Base-by-base conservation (phyloP, 2,329 filamentous ascomycete species). In the Graphiopsis chlorocephala region DNA sequence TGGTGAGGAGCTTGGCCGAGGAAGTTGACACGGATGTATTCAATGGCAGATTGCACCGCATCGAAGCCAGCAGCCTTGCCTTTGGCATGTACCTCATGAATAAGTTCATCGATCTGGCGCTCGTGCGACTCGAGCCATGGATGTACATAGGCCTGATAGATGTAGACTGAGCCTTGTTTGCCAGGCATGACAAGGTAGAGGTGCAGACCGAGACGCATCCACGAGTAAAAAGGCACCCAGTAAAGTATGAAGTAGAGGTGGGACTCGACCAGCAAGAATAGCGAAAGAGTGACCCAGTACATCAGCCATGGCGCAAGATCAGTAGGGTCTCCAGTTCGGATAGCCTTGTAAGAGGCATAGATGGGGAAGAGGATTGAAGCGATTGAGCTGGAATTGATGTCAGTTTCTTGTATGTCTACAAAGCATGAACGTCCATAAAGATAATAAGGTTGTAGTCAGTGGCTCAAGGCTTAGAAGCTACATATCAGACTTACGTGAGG, bases 301-400 rank as follows among this genome's bases (percentile, higher is more conserved):
- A 98, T 98, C 70, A 98, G 86, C 95, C 95, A 99, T 88, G 94
- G 94, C 68, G 92, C 92, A 66, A 97, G 85, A 75, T 96, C 88
- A 42, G 92, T 89, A 2, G 93, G 93, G 78, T 97, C 92, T 61
- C 90, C 90, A 17, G 92, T 93, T 80, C 95, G 94, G 75, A 99
- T 90, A 57, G 95, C 94, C 83, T 98, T 98, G 85, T 97, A 98
- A 69, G 94, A 97, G 70, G 94, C 93, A 81, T 97, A 98, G 68
- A 97, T 88, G 60, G 95, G 95, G 77, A 98, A 96, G 75, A 97
- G 88, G 75, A 96, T 93, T 64, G 93, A 96, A 65, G 91, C 88
- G 76, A 94, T 79, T 68, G 92, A 94, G 76, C 93, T 96, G 76
- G 56, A 47, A 25, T 60, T 23, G 11, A 25, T 33, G 61, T 71